Evolutionary conservation across 2,329 filamentous ascomycete genomes (phyloP).

Genomic region (Calycina herbarum): DNA sequence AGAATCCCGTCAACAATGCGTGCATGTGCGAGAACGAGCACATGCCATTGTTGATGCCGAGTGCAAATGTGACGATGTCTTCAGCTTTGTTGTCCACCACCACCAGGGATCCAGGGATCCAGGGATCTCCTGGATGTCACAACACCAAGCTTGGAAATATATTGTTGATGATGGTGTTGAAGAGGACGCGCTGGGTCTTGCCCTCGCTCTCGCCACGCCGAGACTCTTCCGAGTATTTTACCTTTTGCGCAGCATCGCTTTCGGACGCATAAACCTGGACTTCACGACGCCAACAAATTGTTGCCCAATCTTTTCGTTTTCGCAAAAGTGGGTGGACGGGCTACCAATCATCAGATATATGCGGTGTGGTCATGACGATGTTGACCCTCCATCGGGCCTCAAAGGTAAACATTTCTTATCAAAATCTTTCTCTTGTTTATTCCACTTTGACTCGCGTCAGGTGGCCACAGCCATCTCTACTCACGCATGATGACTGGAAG

Average conservation of each 20-base stretch:
- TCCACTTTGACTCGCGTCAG: constrained; percentile 8
- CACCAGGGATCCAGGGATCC: constrained; percentile 5
- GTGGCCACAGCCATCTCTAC: constrained; percentile 16
- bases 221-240: background rate
- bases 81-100: constrained; percentile 1
- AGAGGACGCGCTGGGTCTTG: background rate
- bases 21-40: too few relatives aligned
- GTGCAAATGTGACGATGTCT: constrained; percentile 3
- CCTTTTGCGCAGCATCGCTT: constrained; percentile 1
- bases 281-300: background rate
- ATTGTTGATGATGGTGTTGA: background rate
- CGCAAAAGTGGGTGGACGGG: background rate
- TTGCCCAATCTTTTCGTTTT: background rate
- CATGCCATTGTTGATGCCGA: background rate
- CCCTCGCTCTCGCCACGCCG: background rate
- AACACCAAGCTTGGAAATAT: background rate
- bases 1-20: too few relatives aligned
- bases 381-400: background rate
- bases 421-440: background rate
- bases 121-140: background rate
- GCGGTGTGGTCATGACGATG: constrained; percentile 4
- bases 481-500: constrained; percentile 11
- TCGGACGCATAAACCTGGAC: background rate
- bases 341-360: constrained; percentile 1
- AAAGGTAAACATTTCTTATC: constrained; percentile 11